Conservation (phyloP, 345 rosid species). For the Stellera chamaejasme region DNA sequence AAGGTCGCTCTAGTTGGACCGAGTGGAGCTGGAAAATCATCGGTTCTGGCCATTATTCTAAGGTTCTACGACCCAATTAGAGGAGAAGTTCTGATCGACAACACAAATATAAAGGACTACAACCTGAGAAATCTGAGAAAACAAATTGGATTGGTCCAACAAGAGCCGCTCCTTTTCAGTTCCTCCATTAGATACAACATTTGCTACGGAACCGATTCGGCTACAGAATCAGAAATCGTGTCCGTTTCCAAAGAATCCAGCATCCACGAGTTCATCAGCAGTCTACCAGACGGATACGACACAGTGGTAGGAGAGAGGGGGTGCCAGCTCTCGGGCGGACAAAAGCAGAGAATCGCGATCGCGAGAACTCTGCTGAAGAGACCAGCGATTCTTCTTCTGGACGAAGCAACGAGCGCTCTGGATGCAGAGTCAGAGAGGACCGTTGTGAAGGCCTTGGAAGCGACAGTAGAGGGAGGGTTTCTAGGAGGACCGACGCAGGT, state of each 20-base stretch:
- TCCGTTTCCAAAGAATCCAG: conserved; percentile 41
- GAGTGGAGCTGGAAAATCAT: conserved; percentile 65
- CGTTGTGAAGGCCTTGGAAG: conserved; percentile 44
- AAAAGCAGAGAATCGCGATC: conserved; percentile 59
- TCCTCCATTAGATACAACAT: conserved; percentile 42
- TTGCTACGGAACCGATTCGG: conserved; percentile 32
- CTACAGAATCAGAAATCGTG: conserved; percentile 42
- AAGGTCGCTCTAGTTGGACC: conserved; percentile 51
- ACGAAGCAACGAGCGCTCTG: conserved; percentile 90
- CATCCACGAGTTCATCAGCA: conserved; percentile 43
- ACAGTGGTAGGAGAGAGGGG: conserved; percentile 60
- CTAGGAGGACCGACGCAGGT: conserved; percentile 37
- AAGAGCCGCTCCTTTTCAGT: conserved; percentile 49
- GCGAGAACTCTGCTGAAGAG: conserved; percentile 49
- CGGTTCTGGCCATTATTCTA: conserved; percentile 43
- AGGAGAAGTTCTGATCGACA: conserved; percentile 38
- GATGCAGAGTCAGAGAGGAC: conserved; percentile 70
- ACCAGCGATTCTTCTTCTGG: conserved; percentile 53
- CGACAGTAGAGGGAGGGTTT: conserved; percentile 23
- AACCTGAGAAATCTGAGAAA: conserved; percentile 36
- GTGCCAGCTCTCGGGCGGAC: conserved; percentile 58
- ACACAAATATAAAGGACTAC: conserved; percentile 24
- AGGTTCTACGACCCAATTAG: conserved; percentile 36
- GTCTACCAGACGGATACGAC: conserved; percentile 41
- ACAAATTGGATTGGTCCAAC: conserved; percentile 49